These are phyloP conservation scores for Kodamaea arcana DNA, from an alignment of 1,139 yeast genomes.

Conservation along the genomic window DNA sequence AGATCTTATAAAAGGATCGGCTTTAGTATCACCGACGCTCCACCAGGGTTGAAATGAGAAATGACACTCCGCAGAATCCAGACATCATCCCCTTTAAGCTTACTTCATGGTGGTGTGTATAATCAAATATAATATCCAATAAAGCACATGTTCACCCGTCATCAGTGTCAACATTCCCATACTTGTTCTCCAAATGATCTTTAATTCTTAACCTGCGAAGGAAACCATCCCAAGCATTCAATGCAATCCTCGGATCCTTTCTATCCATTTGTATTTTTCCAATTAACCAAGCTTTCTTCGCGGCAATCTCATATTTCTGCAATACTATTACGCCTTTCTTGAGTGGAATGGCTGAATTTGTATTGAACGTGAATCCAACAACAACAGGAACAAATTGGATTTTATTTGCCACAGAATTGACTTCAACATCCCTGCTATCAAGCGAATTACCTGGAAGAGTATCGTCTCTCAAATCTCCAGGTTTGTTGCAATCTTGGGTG, in stretches of 20 bases:
- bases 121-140: too few relatives aligned
- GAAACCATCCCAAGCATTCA: conserved; percentile 21
- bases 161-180: conserved; percentile 9
- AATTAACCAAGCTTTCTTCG: conserved; percentile 28
- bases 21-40: conserved; percentile 28
- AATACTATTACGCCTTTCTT: conserved; percentile 29
- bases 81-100: too few relatives aligned
- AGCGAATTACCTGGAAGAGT: too few relatives aligned
- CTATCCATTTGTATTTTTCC: conserved; percentile 18
- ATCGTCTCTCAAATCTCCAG: too few relatives aligned
- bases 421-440: too few relatives aligned
- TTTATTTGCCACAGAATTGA: conserved; percentile 2
- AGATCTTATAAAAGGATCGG: conserved; percentile 13
- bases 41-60: conserved; percentile 32
- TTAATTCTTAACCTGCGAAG: conserved; percentile 21
- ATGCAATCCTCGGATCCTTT: conserved; percentile 7
- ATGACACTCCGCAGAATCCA: too few relatives aligned
- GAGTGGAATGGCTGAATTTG: conserved; percentile 29
- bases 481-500: too few relatives aligned
- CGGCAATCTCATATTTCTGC: conserved; percentile 14
- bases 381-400: conserved; percentile 33
- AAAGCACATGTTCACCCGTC: too few relatives aligned
- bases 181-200: conserved; percentile 16
- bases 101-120: too few relatives aligned
- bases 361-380: conserved; percentile 28